Evolutionary conservation across 148 eudicot genomes (phyloP).

Genomic region (Vaccinium darrowii): DNA sequence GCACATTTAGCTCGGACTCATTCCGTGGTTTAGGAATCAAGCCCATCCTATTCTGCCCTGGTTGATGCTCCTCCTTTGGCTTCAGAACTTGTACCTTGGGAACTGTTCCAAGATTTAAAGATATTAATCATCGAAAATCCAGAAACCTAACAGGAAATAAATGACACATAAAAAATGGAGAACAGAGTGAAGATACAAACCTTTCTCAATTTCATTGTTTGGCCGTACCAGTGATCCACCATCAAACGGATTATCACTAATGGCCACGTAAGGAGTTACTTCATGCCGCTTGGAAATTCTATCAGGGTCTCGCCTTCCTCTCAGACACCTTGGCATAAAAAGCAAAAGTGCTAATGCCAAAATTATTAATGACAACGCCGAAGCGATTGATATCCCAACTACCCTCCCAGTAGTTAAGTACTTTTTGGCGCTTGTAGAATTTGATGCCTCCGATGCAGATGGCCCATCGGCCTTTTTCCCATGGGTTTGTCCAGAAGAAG

Average conservation of each 20-base stretch:
- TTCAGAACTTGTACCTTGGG: conserved; percentile 42
- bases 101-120: conserved; percentile 35
- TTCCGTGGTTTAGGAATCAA: conserved; percentile 38
- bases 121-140: background rate
- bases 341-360: conserved; percentile 56
- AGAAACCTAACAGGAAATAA: background rate
- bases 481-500: conserved; percentile 47
- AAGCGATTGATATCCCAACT: conserved; percentile 67
- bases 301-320: conserved; percentile 41
- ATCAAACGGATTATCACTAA: conserved; percentile 44
- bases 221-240: conserved; percentile 37
- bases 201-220: conserved; percentile 52
- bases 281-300: conserved; percentile 57
- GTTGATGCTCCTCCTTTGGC: conserved; percentile 51
- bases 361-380: conserved; percentile 53
- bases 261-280: conserved; percentile 61
- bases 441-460: conserved; percentile 45
- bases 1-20: conserved; percentile 43
- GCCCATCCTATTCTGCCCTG: conserved; percentile 38
- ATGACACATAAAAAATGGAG: background rate
- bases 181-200: conserved; percentile 24
- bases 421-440: conserved; percentile 40
- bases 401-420: conserved; percentile 47
- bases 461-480: conserved; percentile 56
- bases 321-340: conserved; percentile 60